Evolutionary conservation across 73 alveolate genomes (phyloP), one percentile per base, ranked within the genome.

Genomic region (Symbiodinium pilosum): DNA sequence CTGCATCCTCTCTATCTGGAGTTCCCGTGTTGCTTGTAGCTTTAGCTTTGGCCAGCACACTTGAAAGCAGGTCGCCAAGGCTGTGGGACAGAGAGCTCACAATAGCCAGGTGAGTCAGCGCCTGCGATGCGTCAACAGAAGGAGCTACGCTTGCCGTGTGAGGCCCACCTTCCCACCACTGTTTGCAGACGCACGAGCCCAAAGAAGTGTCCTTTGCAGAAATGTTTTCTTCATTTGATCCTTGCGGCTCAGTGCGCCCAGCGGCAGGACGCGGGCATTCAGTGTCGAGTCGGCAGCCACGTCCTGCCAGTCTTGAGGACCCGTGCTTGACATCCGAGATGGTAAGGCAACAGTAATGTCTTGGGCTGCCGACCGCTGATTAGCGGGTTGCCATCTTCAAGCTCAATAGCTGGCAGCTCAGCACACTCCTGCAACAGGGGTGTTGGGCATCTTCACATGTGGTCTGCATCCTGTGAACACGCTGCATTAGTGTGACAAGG

Each of bases 141-240:
- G n/a, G n/a, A n/a, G n/a, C n/a, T n/a, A 38, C 81, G 59, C 21
- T 14, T 6, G 59, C 59, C 59, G 21, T 47, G 59, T 47, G 6
- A 47, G 59, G 6, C 59, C 59, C 14, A 34, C 95, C 95, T 88
- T 88, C 95, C 95, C 95, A 88, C 95, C 95, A 88, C 86, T 88
- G 95, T 44, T 88, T 88, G 95, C 95, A 88, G 18, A 38, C 86
- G 21, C 95, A 88, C 26, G 43, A 36, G 21, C 95, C 95, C 34
- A 88, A 28, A 26, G 95, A 88, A 18, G 43, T 43, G 86, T 88
- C 95, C 95, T 88, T 36, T 34, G 54, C 43, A 36, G 51, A n/a
- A n/a, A n/a, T n/a, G n/a, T n/a, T n/a, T n/a, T n/a, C n/a, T n/a
- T n/a, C n/a, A 5, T 11, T 39, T 30, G 34, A 28, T 26, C 83